These are phyloP conservation scores for Limnomonas spitsbergensis DNA, from an alignment of 139 green algal species.

Conservation along the genomic window DNA sequence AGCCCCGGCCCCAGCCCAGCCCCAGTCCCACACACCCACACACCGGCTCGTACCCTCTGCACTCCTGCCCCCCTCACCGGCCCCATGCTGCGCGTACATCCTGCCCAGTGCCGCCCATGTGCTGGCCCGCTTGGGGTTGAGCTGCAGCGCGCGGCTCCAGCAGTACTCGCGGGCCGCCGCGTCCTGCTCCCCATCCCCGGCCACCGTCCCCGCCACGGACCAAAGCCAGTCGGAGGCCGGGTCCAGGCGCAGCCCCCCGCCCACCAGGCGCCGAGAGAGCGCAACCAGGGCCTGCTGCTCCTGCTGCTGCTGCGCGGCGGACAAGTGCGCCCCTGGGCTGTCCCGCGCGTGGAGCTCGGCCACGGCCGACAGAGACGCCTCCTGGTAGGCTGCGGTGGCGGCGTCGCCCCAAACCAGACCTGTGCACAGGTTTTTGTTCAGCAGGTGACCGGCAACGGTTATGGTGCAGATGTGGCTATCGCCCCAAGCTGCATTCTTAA, in stretches of 20 bases:
- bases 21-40: too few species aligned
- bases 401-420: conserved; percentile 21
- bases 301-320: background rate
- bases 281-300: background rate
- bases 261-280: conserved; percentile 17
- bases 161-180: conserved; percentile 57
- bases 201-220: conserved; percentile 44
- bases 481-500: too few species aligned
- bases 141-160: conserved; percentile 57
- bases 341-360: background rate
- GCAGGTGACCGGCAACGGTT: too few species aligned
- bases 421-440: background rate
- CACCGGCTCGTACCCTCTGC: too few species aligned
- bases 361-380: conserved; percentile 12
- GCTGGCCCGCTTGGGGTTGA: conserved; percentile 58
- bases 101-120: conserved; percentile 70
- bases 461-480: too few species aligned
- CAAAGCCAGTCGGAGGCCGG: conserved; percentile 56
- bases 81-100: conserved; percentile 52
- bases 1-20: background rate
- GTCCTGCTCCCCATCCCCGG: conserved; percentile 11
- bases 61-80: background rate
- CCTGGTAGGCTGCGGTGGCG: conserved; percentile 13
- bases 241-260: conserved; percentile 52
- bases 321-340: background rate